These are phyloP conservation scores for Apiospora phragmitis DNA, from an alignment of 2,329 filamentous ascomycete genomes.

Conservation along the genomic window DNA sequence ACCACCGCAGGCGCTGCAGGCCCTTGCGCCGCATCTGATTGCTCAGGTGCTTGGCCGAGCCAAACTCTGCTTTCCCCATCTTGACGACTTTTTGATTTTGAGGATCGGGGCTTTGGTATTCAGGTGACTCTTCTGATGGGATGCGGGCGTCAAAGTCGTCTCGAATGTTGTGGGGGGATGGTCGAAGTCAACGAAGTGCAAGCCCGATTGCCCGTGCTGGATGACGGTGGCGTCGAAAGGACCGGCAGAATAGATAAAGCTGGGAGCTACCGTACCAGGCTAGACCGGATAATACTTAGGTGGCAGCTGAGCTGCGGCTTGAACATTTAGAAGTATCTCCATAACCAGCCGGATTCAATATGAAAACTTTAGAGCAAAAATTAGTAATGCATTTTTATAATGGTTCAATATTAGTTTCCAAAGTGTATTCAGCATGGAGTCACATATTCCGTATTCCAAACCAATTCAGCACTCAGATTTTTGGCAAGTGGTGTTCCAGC, in stretches of 20 bases:
- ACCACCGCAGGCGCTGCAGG: slow-evolving; percentile 83
- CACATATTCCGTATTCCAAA: no score
- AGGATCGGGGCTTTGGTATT: neutral
- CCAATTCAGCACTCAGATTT: no score
- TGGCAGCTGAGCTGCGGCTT: no score
- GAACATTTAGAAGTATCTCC: no score
- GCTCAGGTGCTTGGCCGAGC: slow-evolving; percentile 83
- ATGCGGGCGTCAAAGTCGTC: neutral
- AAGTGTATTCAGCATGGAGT: no score
- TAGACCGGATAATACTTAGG: no score
- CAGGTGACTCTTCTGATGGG: neutral
- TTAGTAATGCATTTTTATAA: no score
- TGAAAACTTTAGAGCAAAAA: no score
- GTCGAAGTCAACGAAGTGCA: neutral
- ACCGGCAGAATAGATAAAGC: neutral
- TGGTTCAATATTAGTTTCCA: no score
- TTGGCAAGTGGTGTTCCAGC: no score
- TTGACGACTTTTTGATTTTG: slow-evolving; percentile 35
- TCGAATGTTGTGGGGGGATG: neutral
- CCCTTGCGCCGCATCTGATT: slow-evolving; percentile 89
- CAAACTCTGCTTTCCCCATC: slow-evolving; percentile 92
- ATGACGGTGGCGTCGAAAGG: neutral
- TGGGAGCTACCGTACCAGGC: no score
- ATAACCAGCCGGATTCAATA: no score
- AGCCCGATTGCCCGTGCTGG: neutral